A percentile compares a stretch with the other conserved stretches of the same genome.
These are phyloP conservation scores for Fusarium sp. DNA, from an alignment of 2,329 filamentous ascomycete genomes.

Conservation along the genomic window DNA sequence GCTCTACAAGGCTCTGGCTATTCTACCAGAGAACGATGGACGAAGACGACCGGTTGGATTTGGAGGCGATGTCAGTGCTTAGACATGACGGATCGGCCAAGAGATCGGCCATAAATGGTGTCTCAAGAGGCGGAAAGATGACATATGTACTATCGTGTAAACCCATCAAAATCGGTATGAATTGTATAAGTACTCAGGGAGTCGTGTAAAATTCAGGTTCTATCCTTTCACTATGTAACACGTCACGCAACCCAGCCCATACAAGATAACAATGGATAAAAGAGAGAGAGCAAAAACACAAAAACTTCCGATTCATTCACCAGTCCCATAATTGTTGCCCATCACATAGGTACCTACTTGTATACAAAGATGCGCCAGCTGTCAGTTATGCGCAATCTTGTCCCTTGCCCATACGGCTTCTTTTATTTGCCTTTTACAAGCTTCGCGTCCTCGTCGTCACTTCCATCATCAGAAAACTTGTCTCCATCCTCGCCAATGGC, in stretches of 20 bases:
- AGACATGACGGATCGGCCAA: neutral
- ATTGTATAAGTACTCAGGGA: neutral
- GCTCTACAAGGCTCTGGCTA: conserved; percentile 92
- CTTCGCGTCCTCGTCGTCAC: conserved; percentile 65
- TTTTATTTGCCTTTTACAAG: conserved; percentile 61
- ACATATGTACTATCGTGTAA: conserved; percentile 28
- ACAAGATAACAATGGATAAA: neutral
- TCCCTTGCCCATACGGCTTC: neutral
- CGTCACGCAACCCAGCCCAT: neutral
- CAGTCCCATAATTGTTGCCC: conserved; percentile 25
- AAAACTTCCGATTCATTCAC: conserved; percentile 35
- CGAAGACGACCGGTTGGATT: conserved; percentile 88
- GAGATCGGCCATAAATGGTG: neutral
- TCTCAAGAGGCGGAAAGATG: neutral
- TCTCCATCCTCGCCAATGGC: conserved; percentile 89
- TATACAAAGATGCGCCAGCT: conserved; percentile 35
- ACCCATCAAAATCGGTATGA: neutral
- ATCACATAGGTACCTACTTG: conserved; percentile 24
- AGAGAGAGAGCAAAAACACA: conserved; percentile 1
- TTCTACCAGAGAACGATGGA: conserved; percentile 84
- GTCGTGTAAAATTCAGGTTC: conserved; percentile 5
- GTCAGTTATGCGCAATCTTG: conserved; percentile 3
- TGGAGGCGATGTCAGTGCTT: conserved; percentile 73
- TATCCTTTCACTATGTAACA: conserved; percentile 21
- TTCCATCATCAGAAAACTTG: conserved; percentile 83